phyloP scores from a whole-genome alignment of 2,329 filamentous ascomycete genomes.

The Colletotrichum coccodes region DNA sequence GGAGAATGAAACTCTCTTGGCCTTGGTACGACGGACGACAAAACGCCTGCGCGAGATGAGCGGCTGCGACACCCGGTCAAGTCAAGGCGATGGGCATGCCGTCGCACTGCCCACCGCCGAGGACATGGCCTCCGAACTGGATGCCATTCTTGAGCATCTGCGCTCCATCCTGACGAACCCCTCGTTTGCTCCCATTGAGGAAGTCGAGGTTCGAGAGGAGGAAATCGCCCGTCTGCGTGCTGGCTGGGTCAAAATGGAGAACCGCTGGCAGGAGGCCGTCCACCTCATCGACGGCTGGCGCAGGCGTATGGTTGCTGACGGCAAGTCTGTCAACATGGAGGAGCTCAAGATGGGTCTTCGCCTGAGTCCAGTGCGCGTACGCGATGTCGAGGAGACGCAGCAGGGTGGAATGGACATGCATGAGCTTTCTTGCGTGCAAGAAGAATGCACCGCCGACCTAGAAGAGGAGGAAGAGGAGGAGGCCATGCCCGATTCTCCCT shows the following conservation, averaged over 20 bases:
- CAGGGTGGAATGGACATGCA: slow-evolving; percentile 46
- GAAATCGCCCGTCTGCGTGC: slow-evolving; percentile 86
- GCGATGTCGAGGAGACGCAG: slow-evolving; percentile 59
- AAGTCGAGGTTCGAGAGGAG: slow-evolving; percentile 91
- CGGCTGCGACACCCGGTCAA: slow-evolving; percentile 54
- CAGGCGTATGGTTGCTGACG: slow-evolving; percentile 78
- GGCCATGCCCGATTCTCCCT: slow-evolving; percentile 39
- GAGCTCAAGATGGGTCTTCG: slow-evolving; percentile 76
- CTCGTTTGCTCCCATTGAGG: slow-evolving; percentile 94
- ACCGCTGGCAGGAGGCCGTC: slow-evolving; percentile 88
- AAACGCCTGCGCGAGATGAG: slow-evolving; percentile 77
- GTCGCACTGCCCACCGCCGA: slow-evolving; percentile 55
- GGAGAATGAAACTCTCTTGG: slow-evolving; percentile 87
- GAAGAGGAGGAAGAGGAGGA: slow-evolving; percentile 49
- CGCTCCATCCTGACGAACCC: slow-evolving; percentile 90
- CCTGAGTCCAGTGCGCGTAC: slow-evolving; percentile 67
- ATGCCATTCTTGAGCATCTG: slow-evolving; percentile 82
- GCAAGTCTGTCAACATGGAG: slow-evolving; percentile 75
- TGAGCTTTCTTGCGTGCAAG: slow-evolving; percentile 48
- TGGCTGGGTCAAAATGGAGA: slow-evolving; percentile 95
- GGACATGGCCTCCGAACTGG: slow-evolving; percentile 80
- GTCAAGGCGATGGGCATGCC: slow-evolving; percentile 40
- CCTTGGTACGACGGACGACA: slow-evolving; percentile 77
- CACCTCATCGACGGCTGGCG: slow-evolving; percentile 94
- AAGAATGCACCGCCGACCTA: slow-evolving; percentile 50